phyloP scores from a whole-genome alignment of 768 basidiomycete genomes.

The Megacollybia marginata region DNA sequence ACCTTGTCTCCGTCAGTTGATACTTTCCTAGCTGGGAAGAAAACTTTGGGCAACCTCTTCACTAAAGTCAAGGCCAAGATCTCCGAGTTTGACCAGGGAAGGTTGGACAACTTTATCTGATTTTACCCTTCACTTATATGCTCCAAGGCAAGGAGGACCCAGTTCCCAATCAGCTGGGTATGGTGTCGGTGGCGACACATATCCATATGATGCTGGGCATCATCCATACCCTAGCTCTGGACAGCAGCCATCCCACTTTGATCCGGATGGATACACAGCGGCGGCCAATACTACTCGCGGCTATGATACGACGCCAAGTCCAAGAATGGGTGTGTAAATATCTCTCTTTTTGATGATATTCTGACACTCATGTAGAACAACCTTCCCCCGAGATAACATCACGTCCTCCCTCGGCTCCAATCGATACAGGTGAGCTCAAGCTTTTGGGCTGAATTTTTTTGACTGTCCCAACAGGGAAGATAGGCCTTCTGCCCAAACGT shows the following conservation, averaged over 20 bases:
- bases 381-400: not conserved
- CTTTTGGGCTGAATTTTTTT: not conserved
- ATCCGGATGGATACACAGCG: constrained; percentile 17
- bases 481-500: constrained; percentile 67
- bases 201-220: constrained; percentile 9
- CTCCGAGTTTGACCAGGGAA: constrained; percentile 65
- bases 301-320: constrained; percentile 1
- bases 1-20: not conserved
- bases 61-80: constrained; percentile 81
- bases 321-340: not conserved
- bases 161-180: not conserved
- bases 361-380: not conserved
- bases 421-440: constrained; percentile 23
- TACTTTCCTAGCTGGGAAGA: constrained; percentile 53
- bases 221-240: constrained; percentile 8
- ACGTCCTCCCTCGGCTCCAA: constrained; percentile 14
- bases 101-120: constrained; percentile 15
- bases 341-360: not conserved
- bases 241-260: constrained; percentile 24
- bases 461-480: constrained; percentile 31
- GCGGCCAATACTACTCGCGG: not conserved
- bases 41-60: constrained; percentile 64
- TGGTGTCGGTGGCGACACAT: constrained; percentile 12
- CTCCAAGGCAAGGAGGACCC: not conserved
- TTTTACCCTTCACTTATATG: not conserved